A percentile compares a stretch with the other conserved stretches of the same genome.
phyloP scores from a whole-genome alignment of 2,329 filamentous ascomycete species.

The Acrodontium crateriforme region DNA sequence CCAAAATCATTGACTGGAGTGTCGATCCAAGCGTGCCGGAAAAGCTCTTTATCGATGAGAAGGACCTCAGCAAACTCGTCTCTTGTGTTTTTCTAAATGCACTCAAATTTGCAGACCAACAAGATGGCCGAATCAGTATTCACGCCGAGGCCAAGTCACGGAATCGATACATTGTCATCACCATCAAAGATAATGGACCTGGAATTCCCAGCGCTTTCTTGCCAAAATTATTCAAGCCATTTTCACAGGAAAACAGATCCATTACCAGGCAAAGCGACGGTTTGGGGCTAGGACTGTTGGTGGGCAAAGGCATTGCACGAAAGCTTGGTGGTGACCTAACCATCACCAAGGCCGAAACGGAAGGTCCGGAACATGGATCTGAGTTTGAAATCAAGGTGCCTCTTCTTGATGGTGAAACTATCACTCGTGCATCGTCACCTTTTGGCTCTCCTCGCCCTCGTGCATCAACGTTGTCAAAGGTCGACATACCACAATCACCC shows the following conservation, averaged over 20 bases:
- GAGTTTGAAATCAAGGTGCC: slow-evolving; percentile 58
- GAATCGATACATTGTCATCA: slow-evolving; percentile 44
- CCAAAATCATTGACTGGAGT: slow-evolving; percentile 36
- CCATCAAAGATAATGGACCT: slow-evolving; percentile 51
- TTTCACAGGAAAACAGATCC: slow-evolving; percentile 54
- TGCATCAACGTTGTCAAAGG: slow-evolving; percentile 5
- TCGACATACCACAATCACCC: slow-evolving; percentile 2
- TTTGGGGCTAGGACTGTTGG: slow-evolving; percentile 53
- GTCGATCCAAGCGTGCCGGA: slow-evolving; percentile 38
- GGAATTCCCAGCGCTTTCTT: slow-evolving; percentile 55
- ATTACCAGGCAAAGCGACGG: slow-evolving; percentile 55
- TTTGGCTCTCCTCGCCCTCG: slow-evolving; percentile 27
- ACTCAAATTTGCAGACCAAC: slow-evolving; percentile 52
- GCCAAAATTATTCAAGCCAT: slow-evolving; percentile 54
- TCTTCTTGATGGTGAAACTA: slow-evolving; percentile 37
- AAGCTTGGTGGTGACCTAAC: slow-evolving; percentile 56
- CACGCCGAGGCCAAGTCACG: slow-evolving; percentile 35
- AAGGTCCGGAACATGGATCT: slow-evolving; percentile 46
- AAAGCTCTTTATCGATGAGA: slow-evolving; percentile 46
- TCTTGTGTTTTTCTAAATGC: slow-evolving; percentile 53
- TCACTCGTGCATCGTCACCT: slow-evolving; percentile 38
- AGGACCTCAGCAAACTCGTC: slow-evolving; percentile 49
- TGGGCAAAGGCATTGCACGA: slow-evolving; percentile 57
- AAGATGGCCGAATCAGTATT: slow-evolving; percentile 44
- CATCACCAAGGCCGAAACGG: slow-evolving; percentile 48